These are phyloP conservation scores for Dryadomyces sulphureus DNA, from an alignment of 2,329 filamentous ascomycete genomes.

Conservation along the genomic window DNA sequence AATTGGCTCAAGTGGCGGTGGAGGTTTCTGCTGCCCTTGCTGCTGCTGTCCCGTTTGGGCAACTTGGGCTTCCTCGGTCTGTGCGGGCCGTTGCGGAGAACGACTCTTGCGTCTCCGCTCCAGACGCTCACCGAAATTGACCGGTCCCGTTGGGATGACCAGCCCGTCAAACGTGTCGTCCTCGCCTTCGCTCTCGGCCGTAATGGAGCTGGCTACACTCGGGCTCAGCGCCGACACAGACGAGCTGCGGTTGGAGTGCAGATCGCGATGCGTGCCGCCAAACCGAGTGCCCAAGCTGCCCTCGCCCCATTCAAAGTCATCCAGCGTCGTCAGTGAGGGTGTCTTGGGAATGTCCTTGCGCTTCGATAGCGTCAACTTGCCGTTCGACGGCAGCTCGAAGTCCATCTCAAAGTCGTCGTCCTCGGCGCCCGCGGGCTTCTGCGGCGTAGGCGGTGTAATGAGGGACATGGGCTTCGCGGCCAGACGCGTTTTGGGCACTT, in stretches of 20 bases:
- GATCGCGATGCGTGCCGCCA: constrained; percentile 70
- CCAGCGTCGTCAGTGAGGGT: constrained; percentile 39
- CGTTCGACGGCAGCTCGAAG: constrained; percentile 54
- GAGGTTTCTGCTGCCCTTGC: neutral
- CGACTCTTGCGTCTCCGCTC: constrained; percentile 52
- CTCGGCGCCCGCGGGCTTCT: constrained; percentile 28
- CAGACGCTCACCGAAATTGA: constrained; percentile 70
- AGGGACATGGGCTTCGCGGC: constrained; percentile 34
- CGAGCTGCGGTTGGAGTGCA: constrained; percentile 68
- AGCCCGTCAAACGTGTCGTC: constrained; percentile 88
- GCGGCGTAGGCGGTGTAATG: constrained; percentile 40
- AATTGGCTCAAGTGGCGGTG: neutral
- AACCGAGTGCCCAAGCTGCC: constrained; percentile 84
- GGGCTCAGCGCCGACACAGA: constrained; percentile 83
- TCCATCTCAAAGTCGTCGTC: constrained; percentile 64
- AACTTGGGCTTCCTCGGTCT: constrained; percentile 16
- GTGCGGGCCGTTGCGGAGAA: constrained; percentile 31
- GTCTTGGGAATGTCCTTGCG: constrained; percentile 48
- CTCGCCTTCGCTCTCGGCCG: constrained; percentile 84
- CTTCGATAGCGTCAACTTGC: constrained; percentile 49
- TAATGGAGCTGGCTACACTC: constrained; percentile 82
- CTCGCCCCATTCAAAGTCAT: constrained; percentile 89
- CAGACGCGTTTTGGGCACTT: constrained; percentile 45
- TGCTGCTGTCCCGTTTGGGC: constrained; percentile 7
- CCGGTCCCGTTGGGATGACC: constrained; percentile 64